These are phyloP conservation scores for Plantago elongata DNA, from an alignment of 257 asterid genomes.

Conservation along the genomic window DNA sequence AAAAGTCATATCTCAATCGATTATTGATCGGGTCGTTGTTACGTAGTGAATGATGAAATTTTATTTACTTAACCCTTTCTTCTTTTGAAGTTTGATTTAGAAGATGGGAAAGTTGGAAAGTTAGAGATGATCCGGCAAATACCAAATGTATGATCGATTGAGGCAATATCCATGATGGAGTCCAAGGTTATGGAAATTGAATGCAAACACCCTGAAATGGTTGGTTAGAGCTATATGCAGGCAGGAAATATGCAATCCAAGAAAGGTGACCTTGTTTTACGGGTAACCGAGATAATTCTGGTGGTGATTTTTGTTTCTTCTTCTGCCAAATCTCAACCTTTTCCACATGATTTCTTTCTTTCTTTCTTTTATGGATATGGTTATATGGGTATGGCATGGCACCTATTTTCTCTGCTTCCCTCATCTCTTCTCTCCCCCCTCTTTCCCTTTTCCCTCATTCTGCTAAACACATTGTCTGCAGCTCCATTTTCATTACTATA, in stretches of 20 bases:
- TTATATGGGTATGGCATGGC: neutral
- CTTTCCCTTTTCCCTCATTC: neutral
- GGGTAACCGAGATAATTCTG: slow-evolving; percentile 2
- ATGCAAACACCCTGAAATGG: too few relatives aligned
- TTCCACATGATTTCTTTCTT: neutral
- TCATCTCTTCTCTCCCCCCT: neutral
- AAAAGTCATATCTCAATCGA: too few relatives aligned
- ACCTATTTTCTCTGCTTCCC: neutral
- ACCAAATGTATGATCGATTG: too few relatives aligned
- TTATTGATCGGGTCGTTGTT: too few relatives aligned
- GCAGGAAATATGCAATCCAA: neutral
- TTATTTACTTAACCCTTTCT: too few relatives aligned
- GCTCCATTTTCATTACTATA: neutral
- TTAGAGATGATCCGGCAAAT: too few relatives aligned
- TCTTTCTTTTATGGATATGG: neutral
- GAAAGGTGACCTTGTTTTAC: slow-evolving; percentile 8
- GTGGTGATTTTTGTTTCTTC: slow-evolving; percentile 2
- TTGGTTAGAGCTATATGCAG: too few relatives aligned
- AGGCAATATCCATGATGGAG: too few relatives aligned
- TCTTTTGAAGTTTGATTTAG: too few relatives aligned
- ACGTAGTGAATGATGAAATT: too few relatives aligned
- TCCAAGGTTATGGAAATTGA: too few relatives aligned
- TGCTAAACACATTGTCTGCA: slow-evolving; percentile 5
- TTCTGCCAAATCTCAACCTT: neutral
- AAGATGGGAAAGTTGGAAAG: too few relatives aligned